A percentile compares a stretch with the other conserved stretches of the same genome.
These are phyloP conservation scores for Penicillium alfredii DNA, from an alignment of 495 filamentous ascomycete species.

Conservation along the genomic window DNA sequence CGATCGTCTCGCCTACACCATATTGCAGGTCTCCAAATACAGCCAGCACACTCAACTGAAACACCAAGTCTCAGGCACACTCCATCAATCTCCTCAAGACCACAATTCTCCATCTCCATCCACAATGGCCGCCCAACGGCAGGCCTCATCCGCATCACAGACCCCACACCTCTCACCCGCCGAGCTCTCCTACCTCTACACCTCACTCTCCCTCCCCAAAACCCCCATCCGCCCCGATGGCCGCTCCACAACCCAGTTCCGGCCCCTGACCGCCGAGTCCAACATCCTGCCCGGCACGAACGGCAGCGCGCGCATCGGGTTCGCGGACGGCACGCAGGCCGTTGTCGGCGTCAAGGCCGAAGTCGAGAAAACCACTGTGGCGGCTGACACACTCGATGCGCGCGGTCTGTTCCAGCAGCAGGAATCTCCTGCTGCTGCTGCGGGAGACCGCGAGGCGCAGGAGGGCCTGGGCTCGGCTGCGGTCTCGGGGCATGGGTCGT, in stretches of 20 bases:
- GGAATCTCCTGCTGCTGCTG: slow-evolving; percentile 24
- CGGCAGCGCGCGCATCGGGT: slow-evolving; percentile 87
- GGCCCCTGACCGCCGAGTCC: slow-evolving; percentile 80
- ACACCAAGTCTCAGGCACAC: too few species aligned
- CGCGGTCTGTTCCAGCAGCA: slow-evolving; percentile 22
- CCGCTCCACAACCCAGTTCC: slow-evolving; percentile 79
- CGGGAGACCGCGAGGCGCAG: slow-evolving; percentile 23
- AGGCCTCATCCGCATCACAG: slow-evolving; percentile 43
- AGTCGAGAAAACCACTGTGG: slow-evolving; percentile 61
- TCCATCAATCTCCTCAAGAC: too few species aligned
- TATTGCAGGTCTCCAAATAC: too few species aligned
- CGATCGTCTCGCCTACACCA: too few species aligned
- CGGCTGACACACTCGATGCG: slow-evolving; percentile 28
- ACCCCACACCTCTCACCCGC: slow-evolving; percentile 75
- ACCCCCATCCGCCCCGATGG: slow-evolving; percentile 89
- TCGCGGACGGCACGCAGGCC: slow-evolving; percentile 91
- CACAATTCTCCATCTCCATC: not conserved
- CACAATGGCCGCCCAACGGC: slow-evolving; percentile 37
- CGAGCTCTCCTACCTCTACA: slow-evolving; percentile 93
- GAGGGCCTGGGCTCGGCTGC: slow-evolving; percentile 24
- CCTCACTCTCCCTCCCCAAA: slow-evolving; percentile 64
- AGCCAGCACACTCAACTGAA: too few species aligned
- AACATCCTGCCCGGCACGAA: slow-evolving; percentile 84
- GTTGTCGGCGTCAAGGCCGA: slow-evolving; percentile 93
- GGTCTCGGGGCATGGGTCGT: slow-evolving; percentile 44